phyloP scores from a whole-genome alignment of 768 basidiomycete genomes.

The Mycena leptocephala region DNA sequence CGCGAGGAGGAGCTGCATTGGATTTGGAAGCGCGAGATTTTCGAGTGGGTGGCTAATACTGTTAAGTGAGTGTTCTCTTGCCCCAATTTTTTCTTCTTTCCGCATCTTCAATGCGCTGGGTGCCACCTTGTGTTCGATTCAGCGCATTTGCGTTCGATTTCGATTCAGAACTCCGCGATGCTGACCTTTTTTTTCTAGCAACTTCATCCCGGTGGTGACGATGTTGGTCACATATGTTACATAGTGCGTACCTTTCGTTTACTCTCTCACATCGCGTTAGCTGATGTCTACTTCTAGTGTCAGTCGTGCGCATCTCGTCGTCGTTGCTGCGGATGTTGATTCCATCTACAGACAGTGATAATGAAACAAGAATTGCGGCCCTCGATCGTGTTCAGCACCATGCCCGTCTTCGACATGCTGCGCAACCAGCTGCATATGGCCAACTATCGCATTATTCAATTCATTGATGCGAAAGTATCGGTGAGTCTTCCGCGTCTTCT shows the following conservation, averaged over 20 bases:
- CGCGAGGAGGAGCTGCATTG: conserved; percentile 74
- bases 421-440: conserved; percentile 66
- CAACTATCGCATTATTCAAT: conserved; percentile 46
- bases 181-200: too few species aligned
- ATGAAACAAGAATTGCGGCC: conserved; percentile 60
- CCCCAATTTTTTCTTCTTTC: too few species aligned
- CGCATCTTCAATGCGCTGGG: too few species aligned
- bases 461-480: conserved; percentile 72
- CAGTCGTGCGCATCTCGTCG: background rate
- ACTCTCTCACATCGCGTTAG: too few species aligned
- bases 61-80: conserved; percentile 59
- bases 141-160: too few species aligned
- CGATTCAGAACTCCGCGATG: too few species aligned
- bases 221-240: conserved; percentile 78
- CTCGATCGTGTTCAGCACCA: conserved; percentile 64
- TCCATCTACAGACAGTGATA: conserved; percentile 58
- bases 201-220: conserved; percentile 71
- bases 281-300: background rate
- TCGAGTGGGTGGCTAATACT: conserved; percentile 63
- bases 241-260: conserved; percentile 42
- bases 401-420: conserved; percentile 77
- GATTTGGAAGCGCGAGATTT: conserved; percentile 69
- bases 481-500: background rate
- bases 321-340: too few species aligned
- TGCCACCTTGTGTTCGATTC: too few species aligned